Base-by-base conservation (phyloP, 106 monocot genomes). In the Dendrobium huoshanense region DNA sequence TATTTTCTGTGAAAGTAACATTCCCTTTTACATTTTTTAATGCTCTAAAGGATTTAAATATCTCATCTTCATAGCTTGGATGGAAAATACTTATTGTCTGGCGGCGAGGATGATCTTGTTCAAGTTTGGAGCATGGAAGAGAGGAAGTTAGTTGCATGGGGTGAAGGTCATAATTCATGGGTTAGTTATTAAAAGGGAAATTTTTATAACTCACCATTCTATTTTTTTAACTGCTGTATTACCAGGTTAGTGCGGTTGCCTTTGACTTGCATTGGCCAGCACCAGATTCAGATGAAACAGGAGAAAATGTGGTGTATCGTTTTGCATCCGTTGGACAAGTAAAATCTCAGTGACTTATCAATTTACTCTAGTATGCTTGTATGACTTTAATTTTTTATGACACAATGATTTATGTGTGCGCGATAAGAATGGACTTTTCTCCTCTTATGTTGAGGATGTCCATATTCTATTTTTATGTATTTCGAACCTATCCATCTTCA, bases 301-400 rank as follows among this genome's bases (percentile, higher is more conserved):
- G 87, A 86, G 96, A 96, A 83, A 94, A 87, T 85, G 86, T 90
- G 0, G 77, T 96, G 70, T 96, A 96, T 84, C 90, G 96, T 9
- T 94, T 96, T 83, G 96, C 92, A 72, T 96, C 96, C 80, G 94
- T 96, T 83, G 96, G 90, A 51, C 96, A 96, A 94, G 96, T 96
- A 88, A 72, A 29, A 19, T 68, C 10, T n/a, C 22, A 68, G 68
- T 31, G 68, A 68, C 27, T 5, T 25, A 68, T 68, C 6, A 31
- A 68, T 68, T 25, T 25, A 68, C 31, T 68, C 31, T 68, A 37
- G 68, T 18, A 55, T 55, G 55, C 55, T 55, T 16, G 11, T 55
- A 55, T 3, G 55, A 55, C 55, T 18, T 55, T 55, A 55, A 55
- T 9, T 17, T 13, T 55, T 13, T 13, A 55, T 55, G 54, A 13